Base-by-base conservation (phyloP, 768 basidiomycete genomes). In the Pulveroboletus ravenelii region DNA sequence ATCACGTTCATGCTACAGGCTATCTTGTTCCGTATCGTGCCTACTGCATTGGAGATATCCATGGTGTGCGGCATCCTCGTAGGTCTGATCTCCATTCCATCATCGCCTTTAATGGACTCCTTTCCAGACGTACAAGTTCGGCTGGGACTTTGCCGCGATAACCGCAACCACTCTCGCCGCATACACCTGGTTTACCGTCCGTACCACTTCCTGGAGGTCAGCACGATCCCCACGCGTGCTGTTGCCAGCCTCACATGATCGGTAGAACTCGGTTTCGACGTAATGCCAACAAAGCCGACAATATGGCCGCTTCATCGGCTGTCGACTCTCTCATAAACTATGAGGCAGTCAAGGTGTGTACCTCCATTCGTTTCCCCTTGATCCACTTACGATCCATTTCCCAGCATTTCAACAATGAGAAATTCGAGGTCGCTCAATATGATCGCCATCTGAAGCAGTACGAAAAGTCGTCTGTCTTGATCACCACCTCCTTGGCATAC, bases 21-120 rank as follows among this genome's bases (percentile, higher is more conserved):
- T 1, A 83, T 98, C 36, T 77, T 98, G 8, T 98, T 98, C 65
- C 88, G 96, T 15, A 90, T 99, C 41, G 87, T 87, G 0, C 96
- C 96, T 0, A 99, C 96, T 0, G 96, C 95, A 1, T 71, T 99
- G 45, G 96, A 98, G 66, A 96, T 98, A 56, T 80, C 85, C 3
- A 85, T 99, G 77, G 96, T 99, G 38, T 98, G 94, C 72, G 95
- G 94, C 44, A 99, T 99, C 53, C 70, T 99, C 70, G 94, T 93
- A 60, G 20, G 87, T 67, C 45, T 23, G 6, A 8, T 23, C 35
- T 25, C 39, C 9, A 34, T 1, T 43, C 27, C 32, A 7, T 32
- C 39, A 13, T 6, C 14, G 32, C 39, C 31, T 43, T 35, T 45
- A 17, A 30, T 27, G 50, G 37, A 54, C 44, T 27, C 9, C 47